phyloP scores from a whole-genome alignment of 148 eudicot genomes.

The Nyssa sinensis region DNA sequence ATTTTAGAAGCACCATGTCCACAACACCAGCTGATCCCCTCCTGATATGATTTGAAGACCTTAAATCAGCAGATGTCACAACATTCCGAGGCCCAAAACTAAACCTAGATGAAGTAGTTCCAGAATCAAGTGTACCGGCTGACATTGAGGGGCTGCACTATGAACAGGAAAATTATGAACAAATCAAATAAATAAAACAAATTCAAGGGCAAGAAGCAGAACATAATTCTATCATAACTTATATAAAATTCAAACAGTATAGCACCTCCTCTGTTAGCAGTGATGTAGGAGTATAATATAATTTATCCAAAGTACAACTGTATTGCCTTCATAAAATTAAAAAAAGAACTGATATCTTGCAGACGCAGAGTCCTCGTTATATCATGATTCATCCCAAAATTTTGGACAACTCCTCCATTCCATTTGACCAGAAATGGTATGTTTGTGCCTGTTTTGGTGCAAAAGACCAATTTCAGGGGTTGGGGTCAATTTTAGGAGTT shows the following conservation, averaged over 20 bases:
- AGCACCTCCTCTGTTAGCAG: conserved; percentile 1
- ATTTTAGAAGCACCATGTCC: conserved; percentile 72
- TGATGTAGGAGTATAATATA: background rate
- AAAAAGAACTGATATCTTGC: too few species aligned
- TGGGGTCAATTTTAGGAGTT: too few species aligned
- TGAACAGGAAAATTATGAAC: conserved; percentile 4
- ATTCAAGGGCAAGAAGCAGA: conserved; percentile 3
- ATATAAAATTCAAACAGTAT: background rate
- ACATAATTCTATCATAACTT: background rate
- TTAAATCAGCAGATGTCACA: conserved; percentile 22
- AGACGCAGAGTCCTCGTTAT: too few species aligned
- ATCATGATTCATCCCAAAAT: too few species aligned
- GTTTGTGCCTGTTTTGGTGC: too few species aligned
- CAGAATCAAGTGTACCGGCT: conserved; percentile 24
- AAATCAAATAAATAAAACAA: background rate
- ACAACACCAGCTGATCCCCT: conserved; percentile 73
- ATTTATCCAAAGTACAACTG: background rate
- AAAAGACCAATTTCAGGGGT: too few species aligned
- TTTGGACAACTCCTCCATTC: too few species aligned
- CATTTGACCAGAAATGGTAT: too few species aligned
- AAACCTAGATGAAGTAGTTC: conserved; percentile 16
- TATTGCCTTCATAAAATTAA: background rate
- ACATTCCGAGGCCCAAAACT: conserved; percentile 19
- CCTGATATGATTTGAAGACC: conserved; percentile 38
- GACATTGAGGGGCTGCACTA: conserved; percentile 29